Evolutionary conservation across 192 early-diverging fungal species (phyloP).

Genomic region (Linnemannia hyalina): DNA sequence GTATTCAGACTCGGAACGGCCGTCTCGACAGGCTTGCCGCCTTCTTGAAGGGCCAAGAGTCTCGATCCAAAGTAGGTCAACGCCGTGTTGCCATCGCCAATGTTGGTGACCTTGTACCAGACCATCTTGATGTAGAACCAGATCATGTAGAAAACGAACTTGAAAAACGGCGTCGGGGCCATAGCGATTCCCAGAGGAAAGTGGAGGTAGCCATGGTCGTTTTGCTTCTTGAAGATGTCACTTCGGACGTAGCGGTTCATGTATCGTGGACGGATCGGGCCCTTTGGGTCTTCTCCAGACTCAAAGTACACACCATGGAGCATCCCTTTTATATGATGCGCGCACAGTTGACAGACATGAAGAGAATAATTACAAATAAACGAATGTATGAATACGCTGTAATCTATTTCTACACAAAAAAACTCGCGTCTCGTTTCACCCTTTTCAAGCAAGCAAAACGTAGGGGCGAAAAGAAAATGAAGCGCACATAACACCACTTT

Average conservation of each 20-base stretch:
- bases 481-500: neutral
- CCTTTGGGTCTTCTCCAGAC: neutral
- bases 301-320: conserved; percentile 45
- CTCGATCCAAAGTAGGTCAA: conserved; percentile 24
- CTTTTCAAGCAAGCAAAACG: neutral
- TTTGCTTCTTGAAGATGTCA: conserved; percentile 30
- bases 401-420: neutral
- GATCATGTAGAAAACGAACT: neutral
- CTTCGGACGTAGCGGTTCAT: conserved; percentile 48
- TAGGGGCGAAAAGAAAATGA: neutral
- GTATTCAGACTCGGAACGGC: conserved; percentile 39
- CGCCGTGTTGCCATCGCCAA: conserved; percentile 35
- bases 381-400: neutral
- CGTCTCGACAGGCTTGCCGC: conserved; percentile 31
- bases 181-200: conserved; percentile 14
- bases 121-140: conserved; percentile 23
- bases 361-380: neutral
- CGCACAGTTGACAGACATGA: neutral
- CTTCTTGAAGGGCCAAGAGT: conserved; percentile 38
- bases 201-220: conserved; percentile 11
- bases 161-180: conserved; percentile 2
- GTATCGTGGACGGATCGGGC: conserved; percentile 28
- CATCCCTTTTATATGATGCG: conserved; percentile 24
- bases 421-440: neutral
- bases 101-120: conserved; percentile 11